Evolutionary conservation across 139 green algal genomes (phyloP), one percentile per base, ranked within the genome.

Genomic region (Dunaliella sp.): DNA sequence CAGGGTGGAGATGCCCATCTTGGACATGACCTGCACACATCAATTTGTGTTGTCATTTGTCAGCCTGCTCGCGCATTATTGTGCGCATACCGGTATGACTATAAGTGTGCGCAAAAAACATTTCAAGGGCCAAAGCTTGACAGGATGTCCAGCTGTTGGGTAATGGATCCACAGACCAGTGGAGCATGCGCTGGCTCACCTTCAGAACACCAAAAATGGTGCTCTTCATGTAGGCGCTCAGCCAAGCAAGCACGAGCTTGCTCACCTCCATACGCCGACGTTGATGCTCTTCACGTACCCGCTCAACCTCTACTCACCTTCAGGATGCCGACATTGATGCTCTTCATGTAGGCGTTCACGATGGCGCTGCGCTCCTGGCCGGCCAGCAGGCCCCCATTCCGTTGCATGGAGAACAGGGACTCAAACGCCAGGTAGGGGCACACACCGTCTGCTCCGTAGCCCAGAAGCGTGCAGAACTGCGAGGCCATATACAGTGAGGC

Each of bases 1-100:
- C 33, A 99, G 91, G 32, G 97, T 99, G 90, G 86, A 94, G 94
- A 99, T 99, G 83, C 97, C 97, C 97, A 99, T 99, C 91, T 87
- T 87, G 84, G 84, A 76, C 84, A 87, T 87, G 25, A 81, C 58
- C 76, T 81, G 76, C 76, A 81, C 2, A n/a, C n/a, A n/a, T n/a
- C n/a, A n/a, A n/a, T n/a, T n/a, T n/a, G n/a, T n/a, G n/a, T n/a
- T n/a, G n/a, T n/a, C n/a, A n/a, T n/a, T n/a, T n/a, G n/a, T n/a
- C n/a, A n/a, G n/a, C n/a, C n/a, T n/a, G n/a, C n/a, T n/a, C n/a
- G n/a, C n/a, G n/a, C n/a, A n/a, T n/a, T n/a, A n/a, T n/a, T n/a
- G n/a, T n/a, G n/a, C n/a, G n/a, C n/a, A n/a, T n/a, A n/a, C n/a
- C n/a, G n/a, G n/a, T n/a, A n/a, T n/a, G n/a, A n/a, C n/a, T n/a